Percentiles rank a stretch among this genome's conserved stretches.
These are phyloP conservation scores for Amaranthus hypochondriacus DNA, from an alignment of 148 eudicot genomes.

Conservation along the genomic window DNA sequence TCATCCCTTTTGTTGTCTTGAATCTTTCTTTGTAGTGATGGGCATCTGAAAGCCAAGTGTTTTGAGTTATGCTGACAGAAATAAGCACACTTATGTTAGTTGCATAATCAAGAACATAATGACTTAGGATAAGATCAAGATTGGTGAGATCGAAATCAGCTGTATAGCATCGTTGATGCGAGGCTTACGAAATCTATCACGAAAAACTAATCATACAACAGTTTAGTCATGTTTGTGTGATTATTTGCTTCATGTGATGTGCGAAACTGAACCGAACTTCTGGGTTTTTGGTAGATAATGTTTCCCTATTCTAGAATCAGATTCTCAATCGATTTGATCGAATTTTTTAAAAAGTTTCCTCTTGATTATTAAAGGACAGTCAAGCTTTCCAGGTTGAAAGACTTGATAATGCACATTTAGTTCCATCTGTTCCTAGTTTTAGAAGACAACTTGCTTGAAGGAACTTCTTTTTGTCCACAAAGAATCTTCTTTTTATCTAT, in stretches of 20 bases:
- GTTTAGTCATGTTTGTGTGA: slow-evolving; percentile 4
- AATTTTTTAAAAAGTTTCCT: slow-evolving; percentile 17
- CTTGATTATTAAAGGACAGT: slow-evolving; percentile 19
- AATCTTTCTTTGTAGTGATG: not conserved
- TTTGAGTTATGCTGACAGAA: no score
- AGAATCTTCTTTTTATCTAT: slow-evolving; percentile 13
- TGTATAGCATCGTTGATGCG: not conserved
- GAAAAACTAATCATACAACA: not conserved
- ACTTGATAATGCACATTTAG: not conserved
- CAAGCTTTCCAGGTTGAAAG: slow-evolving; percentile 14
- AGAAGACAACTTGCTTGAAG: not conserved
- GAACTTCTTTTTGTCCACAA: slow-evolving; percentile 6
- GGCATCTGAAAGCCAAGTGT: not conserved
- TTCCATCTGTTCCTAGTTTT: slow-evolving; percentile 5
- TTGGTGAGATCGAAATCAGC: no score
- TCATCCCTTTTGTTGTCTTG: no score
- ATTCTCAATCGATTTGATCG: slow-evolving; percentile 20
- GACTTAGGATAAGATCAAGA: no score
- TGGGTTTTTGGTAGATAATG: no score
- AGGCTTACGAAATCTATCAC: not conserved
- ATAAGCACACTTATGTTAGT: no score
- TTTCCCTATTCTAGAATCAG: slow-evolving; percentile 22
- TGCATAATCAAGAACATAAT: no score
- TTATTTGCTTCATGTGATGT: slow-evolving; percentile 4
- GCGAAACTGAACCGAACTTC: not conserved